Base-by-base conservation (phyloP, 2,329 filamentous ascomycete genomes). In the Diaporthe humulicola region DNA sequence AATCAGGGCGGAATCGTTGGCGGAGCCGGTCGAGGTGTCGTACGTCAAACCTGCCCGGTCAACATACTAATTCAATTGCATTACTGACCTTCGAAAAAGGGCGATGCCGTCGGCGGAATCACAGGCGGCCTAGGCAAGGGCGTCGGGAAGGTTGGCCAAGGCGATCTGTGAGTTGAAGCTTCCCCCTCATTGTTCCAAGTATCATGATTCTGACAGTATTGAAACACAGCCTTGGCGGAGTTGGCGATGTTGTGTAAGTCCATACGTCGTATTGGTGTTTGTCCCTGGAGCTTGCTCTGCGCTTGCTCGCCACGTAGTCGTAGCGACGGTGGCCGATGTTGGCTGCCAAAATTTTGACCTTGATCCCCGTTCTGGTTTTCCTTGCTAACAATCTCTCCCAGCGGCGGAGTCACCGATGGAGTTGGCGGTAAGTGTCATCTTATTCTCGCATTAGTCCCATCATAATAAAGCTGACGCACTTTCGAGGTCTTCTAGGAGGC, bases 41-140 rank as follows among this genome's bases (percentile, higher is more conserved):
- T 64, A 52, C 4, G 70, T 72, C n/a, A 2, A 25, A 42, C 6
- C 42, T n/a, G 8, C 10, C 25, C 4, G 0, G 10, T n/a, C n/a
- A 22, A 10, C 1, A 45, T 1, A n/a, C 8, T 7, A 9, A 14
- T 30, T 17, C 6, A 4, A 40, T 4, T 5, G 2, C 25, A 33
- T n/a, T n/a, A 54, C 57, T 72, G n/a, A 72, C 17, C 38, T n/a
- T 1, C 28, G 1, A 12, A 22, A n/a, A 7, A 72, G 70, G 75
- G 73, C 40, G 69, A 76, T 15, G 72, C 69, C n/a, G 72, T 74
- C 9, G 75, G 75, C n/a, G 72, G 72, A 7, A 74, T 76, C 22
- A 76, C 75, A 4, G 75, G 75, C 3, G 75, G 75, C 38, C 61
- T 76, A 17, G 75, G 74, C 10, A 74, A 74, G 36, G 74, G 74